Evolutionary conservation across 192 early-diverging fungal species (phyloP).

Genomic region (Radiomyces spectabilis): DNA sequence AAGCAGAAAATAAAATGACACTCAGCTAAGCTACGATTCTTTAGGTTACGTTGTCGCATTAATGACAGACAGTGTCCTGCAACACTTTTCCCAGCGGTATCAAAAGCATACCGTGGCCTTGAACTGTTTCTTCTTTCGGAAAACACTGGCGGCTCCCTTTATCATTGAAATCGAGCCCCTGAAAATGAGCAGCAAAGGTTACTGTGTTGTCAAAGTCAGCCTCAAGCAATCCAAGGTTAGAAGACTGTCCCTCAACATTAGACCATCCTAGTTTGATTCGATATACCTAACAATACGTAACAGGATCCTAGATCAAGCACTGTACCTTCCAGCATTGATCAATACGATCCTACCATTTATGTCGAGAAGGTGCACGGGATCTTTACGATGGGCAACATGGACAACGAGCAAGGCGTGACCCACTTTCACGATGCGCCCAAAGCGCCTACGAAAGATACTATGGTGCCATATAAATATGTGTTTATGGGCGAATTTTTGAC

Average conservation of each 20-base stretch:
- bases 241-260: too few relatives aligned
- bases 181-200: slow-evolving; percentile 14
- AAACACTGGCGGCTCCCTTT: slow-evolving; percentile 3
- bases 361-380: background rate
- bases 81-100: slow-evolving; percentile 2
- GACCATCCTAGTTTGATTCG: too few relatives aligned
- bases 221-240: slow-evolving; percentile 17
- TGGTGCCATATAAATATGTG: background rate
- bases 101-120: slow-evolving; percentile 17
- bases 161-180: slow-evolving; percentile 15
- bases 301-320: too few relatives aligned
- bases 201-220: slow-evolving; percentile 9
- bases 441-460: background rate
- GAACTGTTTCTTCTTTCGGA: slow-evolving; percentile 14
- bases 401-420: slow-evolving; percentile 6
- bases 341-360: slow-evolving; percentile 3
- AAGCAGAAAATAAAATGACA: background rate
- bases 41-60: slow-evolving; percentile 19
- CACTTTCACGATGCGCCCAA: slow-evolving; percentile 1
- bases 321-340: background rate
- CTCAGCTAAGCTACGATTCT: background rate
- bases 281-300: too few relatives aligned
- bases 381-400: slow-evolving; percentile 18
- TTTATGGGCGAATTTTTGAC: slow-evolving; percentile 6
- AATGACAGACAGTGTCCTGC: slow-evolving; percentile 8